Percentiles rank a stretch among this genome's conserved stretches.
Conservation (phyloP, 805 yeast genomes). For the Ogataea pilisensis region DNA sequence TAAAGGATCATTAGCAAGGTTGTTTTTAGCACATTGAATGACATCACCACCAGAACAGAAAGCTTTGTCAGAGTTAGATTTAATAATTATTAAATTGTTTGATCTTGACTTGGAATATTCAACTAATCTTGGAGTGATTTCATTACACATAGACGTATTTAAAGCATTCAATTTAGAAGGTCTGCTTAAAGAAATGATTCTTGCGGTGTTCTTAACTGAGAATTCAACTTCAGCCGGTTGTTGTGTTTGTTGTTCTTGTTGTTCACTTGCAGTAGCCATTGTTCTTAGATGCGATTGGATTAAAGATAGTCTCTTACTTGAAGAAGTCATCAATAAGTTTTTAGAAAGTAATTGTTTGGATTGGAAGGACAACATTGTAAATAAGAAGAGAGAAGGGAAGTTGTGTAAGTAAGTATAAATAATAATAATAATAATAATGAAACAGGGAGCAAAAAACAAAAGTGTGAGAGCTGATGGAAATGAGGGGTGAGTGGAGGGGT, state of each 20-base stretch:
- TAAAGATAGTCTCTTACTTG: constrained; percentile 7
- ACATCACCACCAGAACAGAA: constrained; percentile 98
- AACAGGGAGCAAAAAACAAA: no score
- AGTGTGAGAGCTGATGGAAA: not conserved
- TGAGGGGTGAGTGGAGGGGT: not conserved
- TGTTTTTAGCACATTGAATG: constrained; percentile 65
- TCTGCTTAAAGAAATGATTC: constrained; percentile 75
- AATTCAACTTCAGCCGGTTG: constrained; percentile 54
- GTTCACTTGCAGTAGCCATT: constrained; percentile 17
- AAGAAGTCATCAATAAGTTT: constrained; percentile 1
- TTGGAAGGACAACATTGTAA: not conserved
- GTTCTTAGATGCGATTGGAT: constrained; percentile 11
- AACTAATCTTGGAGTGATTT: constrained; percentile 65
- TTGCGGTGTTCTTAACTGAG: constrained; percentile 55
- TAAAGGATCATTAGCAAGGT: constrained; percentile 41
- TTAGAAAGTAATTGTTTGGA: constrained; percentile 1
- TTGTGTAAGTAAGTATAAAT: not conserved
- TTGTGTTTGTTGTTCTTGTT: constrained; percentile 2
- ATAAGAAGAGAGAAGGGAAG: not conserved
- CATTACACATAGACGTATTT: constrained; percentile 67
- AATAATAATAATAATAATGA: no score
- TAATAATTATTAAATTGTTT: constrained; percentile 63
- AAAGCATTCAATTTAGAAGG: constrained; percentile 82
- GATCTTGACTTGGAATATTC: constrained; percentile 72
- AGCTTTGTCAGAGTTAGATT: constrained; percentile 62